Evolutionary conservation across 192 early-diverging fungal species (phyloP).

Genomic region (Coemansia erecta): DNA sequence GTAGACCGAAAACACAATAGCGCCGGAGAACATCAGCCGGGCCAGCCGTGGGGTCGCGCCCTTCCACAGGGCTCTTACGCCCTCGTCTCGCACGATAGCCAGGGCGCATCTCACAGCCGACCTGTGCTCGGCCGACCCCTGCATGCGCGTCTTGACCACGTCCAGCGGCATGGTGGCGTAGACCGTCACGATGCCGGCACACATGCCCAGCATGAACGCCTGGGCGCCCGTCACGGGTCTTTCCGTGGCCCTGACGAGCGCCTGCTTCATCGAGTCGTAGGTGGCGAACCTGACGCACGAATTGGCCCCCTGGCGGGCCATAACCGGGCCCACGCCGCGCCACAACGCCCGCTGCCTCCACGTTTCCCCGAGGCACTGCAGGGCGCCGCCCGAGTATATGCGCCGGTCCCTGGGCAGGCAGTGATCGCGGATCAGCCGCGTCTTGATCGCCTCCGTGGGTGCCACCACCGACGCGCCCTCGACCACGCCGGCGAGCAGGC

Average conservation of each 20-base stretch:
- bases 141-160: constrained; percentile 97
- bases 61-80: constrained; percentile 87
- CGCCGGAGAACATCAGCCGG: constrained; percentile 62
- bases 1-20: constrained; percentile 55
- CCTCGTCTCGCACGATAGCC: constrained; percentile 72
- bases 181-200: constrained; percentile 89
- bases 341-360: constrained; percentile 78
- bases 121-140: constrained; percentile 68
- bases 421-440: constrained; percentile 92
- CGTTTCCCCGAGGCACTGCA: constrained; percentile 62
- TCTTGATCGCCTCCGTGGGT: constrained; percentile 94
- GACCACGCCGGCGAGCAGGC: constrained; percentile 81
- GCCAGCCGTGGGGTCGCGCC: constrained; percentile 89
- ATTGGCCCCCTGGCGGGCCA: constrained; percentile 95
- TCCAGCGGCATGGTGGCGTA: constrained; percentile 97
- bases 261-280: constrained; percentile 78
- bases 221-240: constrained; percentile 53
- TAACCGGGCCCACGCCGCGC: constrained; percentile 85
- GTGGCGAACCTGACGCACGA: constrained; percentile 87
- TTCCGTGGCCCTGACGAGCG: constrained; percentile 9
- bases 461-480: constrained; percentile 91
- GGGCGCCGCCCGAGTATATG: constrained; percentile 70
- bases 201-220: constrained; percentile 73
- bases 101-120: constrained; percentile 71
- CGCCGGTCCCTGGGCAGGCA: constrained; percentile 56